phyloP scores from a whole-genome alignment of 352 stramenopile genomes.

The Pythium dissimile region DNA sequence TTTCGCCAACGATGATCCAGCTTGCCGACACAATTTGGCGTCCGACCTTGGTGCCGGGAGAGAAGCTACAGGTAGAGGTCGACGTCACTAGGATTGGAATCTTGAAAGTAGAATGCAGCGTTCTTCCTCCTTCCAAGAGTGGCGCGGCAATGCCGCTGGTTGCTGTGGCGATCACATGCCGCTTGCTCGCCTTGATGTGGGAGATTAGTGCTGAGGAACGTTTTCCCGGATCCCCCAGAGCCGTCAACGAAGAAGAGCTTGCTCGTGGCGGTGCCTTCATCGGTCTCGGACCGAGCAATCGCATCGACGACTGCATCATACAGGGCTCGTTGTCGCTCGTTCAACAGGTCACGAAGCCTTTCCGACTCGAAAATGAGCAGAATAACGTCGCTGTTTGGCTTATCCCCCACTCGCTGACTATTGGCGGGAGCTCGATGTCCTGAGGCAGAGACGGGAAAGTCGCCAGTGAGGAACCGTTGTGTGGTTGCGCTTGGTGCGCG shows the following conservation, averaged over 20 bases:
- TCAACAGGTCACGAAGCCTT: conserved; percentile 7
- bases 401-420: conserved; percentile 3
- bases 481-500: no score
- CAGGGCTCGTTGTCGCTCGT: conserved; percentile 7
- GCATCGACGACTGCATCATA: conserved; percentile 19
- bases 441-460: conserved; percentile 2
- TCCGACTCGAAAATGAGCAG: conserved; percentile 7
- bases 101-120: conserved; percentile 30
- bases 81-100: conserved; percentile 22
- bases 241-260: conserved; percentile 30
- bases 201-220: conserved; percentile 27
- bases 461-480: conserved; percentile 1
- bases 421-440: neutral
- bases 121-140: conserved; percentile 28
- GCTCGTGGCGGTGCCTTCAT: neutral
- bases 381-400: neutral
- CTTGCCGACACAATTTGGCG: conserved; percentile 5
- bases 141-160: conserved; percentile 28
- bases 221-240: conserved; percentile 32
- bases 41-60: neutral
- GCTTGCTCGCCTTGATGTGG: conserved; percentile 11
- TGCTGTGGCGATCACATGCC: conserved; percentile 18
- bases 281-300: neutral
- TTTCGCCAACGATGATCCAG: conserved; percentile 7
- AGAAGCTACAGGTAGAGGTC: conserved; percentile 18